Evolutionary conservation across 495 filamentous ascomycete species (phyloP).

Genomic region (Xylaria cubensis): DNA sequence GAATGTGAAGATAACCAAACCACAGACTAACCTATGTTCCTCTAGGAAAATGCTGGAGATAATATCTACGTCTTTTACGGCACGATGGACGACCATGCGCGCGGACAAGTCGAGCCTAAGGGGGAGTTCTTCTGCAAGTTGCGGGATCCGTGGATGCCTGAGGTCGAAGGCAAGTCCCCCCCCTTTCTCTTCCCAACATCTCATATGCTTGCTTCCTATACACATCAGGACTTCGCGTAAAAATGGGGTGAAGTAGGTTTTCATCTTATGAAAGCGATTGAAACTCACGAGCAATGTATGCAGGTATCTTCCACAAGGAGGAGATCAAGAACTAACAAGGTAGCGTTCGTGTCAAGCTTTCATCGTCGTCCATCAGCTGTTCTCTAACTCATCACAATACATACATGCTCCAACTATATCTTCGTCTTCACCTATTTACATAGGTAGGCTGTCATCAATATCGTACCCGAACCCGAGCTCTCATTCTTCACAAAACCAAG

Average conservation of each 20-base stretch:
- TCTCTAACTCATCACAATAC: no score
- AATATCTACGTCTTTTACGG: slow-evolving; percentile 70
- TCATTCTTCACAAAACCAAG: neutral
- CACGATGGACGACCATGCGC: slow-evolving; percentile 61
- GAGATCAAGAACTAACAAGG: slow-evolving; percentile 59
- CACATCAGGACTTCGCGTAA: no score
- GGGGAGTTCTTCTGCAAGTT: slow-evolving; percentile 72
- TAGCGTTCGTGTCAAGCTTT: neutral
- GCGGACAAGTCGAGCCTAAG: slow-evolving; percentile 64
- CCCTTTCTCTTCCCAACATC: neutral
- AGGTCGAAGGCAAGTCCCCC: slow-evolving; percentile 57
- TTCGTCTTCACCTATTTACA: no score
- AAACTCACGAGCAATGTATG: neutral
- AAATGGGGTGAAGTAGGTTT: neutral
- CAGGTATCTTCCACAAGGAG: slow-evolving; percentile 66
- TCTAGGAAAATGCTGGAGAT: slow-evolving; percentile 61
- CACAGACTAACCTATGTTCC: slow-evolving; percentile 1
- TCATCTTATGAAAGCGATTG: neutral
- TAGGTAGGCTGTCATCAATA: neutral
- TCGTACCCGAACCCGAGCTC: neutral
- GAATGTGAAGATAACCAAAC: slow-evolving; percentile 5
- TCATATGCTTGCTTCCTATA: neutral
- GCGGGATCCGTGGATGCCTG: slow-evolving; percentile 68
- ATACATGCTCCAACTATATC: no score
- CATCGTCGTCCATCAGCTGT: neutral